Base-by-base conservation (phyloP, 2,329 filamentous ascomycete genomes). In the Pyrenophora teres region DNA sequence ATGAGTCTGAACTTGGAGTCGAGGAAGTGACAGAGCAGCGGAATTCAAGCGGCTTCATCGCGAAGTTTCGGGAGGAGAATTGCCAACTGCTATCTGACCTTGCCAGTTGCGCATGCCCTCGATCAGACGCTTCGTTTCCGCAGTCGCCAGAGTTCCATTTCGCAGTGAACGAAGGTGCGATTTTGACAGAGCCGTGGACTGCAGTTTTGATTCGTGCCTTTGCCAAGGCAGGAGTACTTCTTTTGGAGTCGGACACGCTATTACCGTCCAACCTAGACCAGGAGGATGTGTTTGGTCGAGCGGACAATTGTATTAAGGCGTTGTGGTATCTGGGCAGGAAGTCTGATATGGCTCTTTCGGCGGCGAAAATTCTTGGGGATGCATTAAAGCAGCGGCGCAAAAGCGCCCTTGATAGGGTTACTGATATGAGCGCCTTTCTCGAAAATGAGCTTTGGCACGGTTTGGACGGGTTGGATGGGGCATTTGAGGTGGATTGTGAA, bases 181-280 rank as follows among this genome's bases (percentile, higher is more conserved):
- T 86, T n/a, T 63, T 86, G 48, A 83, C 81, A 0, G 83, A 85
- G 57, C 83, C 83, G 2, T 85, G 83, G 83, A 83, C 82, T 1
- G 78, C 79, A 33, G 77, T 84, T 2, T 67, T 84, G 23, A 78
- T 83, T 37, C 74, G 80, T 21, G 77, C 77, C 0, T 84, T 84
- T 51, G 75, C 78, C 19, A 80, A 77, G 60, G 78, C 81, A 0
- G 77, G 69, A 8, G 68, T 69, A 15, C 62, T 77, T 3, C 60
- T 76, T 13, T 67, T 83, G 4, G 70, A 76, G 6, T 64, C 65
- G 16, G 70, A 74, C 8, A 51, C 61, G 3, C 55, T 58, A 31
- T 38, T 53, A 4, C 51, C 53, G 8, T 49, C 49, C n/a, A 19
- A 31, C 13, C 35, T 45, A 5, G 50, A 59, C 15, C 45, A 53